These are phyloP conservation scores for Dryadomyces quercus-mongolicae DNA, from an alignment of 2,329 filamentous ascomycete genomes.

Conservation along the genomic window DNA sequence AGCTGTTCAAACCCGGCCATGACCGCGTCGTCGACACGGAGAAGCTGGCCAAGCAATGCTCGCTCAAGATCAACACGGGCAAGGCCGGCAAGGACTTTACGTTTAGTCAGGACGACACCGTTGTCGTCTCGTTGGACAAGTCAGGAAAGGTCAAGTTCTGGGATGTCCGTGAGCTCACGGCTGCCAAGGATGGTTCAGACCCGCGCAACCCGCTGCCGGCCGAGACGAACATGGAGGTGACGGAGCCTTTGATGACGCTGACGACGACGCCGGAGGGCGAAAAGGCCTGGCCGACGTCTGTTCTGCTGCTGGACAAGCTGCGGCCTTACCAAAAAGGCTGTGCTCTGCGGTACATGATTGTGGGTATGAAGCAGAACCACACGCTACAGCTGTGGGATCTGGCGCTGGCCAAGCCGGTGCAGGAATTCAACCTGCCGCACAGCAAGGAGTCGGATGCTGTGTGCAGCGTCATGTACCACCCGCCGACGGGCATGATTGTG, in stretches of 20 bases:
- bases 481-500: conserved; percentile 81
- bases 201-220: conserved; percentile 39
- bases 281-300: conserved; percentile 94
- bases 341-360: conserved; percentile 87
- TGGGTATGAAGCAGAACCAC: conserved; percentile 98
- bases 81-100: conserved; percentile 98
- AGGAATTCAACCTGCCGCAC: conserved; percentile 93
- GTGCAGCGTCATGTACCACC: conserved; percentile 92
- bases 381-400: conserved; percentile 98
- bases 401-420: conserved; percentile 84
- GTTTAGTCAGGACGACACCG: conserved; percentile 92
- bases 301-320: conserved; percentile 91
- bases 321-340: conserved; percentile 83
- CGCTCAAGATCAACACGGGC: conserved; percentile 87
- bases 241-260: conserved; percentile 75
- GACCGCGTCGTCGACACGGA: conserved; percentile 73
- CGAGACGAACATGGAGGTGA: conserved; percentile 59
- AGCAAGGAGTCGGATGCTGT: conserved; percentile 96
- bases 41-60: conserved; percentile 73
- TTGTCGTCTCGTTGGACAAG: conserved; percentile 93
- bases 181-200: conserved; percentile 37
- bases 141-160: conserved; percentile 94
- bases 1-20: conserved; percentile 50
- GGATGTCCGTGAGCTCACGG: conserved; percentile 76
- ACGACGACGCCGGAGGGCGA: conserved; percentile 77